A percentile compares a stretch with the other conserved stretches of the same genome.
These are phyloP conservation scores for Trichoderma asperelloides DNA, from an alignment of 495 filamentous ascomycete genomes.

Conservation along the genomic window DNA sequence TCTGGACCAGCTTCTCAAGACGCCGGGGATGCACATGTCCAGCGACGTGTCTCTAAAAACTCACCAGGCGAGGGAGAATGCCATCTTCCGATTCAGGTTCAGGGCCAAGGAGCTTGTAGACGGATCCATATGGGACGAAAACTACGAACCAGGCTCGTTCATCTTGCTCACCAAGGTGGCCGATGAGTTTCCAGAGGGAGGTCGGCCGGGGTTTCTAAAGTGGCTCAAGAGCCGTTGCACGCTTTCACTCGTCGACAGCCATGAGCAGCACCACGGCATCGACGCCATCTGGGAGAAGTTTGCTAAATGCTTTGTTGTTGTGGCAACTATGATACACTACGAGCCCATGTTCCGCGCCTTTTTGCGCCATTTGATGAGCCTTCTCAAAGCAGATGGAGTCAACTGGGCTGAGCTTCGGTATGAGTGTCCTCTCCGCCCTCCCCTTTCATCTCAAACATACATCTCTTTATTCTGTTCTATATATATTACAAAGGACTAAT, in stretches of 20 bases:
- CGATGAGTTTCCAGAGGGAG: constrained; percentile 60
- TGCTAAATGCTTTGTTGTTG: constrained; percentile 54
- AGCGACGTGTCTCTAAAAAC: constrained; percentile 42
- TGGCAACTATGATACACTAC: constrained; percentile 70
- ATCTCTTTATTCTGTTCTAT: neutral
- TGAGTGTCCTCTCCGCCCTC: constrained; percentile 10
- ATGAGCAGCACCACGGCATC: constrained; percentile 72
- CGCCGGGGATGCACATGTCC: constrained; percentile 64
- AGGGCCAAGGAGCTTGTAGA: constrained; percentile 20
- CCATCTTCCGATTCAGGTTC: constrained; percentile 48
- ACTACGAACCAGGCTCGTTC: constrained; percentile 47
- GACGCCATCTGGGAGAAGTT: constrained; percentile 78
- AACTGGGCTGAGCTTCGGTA: constrained; percentile 65
- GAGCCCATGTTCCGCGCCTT: constrained; percentile 83
- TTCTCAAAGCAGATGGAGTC: constrained; percentile 68
- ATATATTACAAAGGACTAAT: neutral
- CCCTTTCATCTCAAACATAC: neutral
- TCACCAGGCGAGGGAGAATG: constrained; percentile 35
- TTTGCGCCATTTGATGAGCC: constrained; percentile 54
- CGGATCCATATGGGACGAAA: constrained; percentile 49
- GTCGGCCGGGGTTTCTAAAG: constrained; percentile 57
- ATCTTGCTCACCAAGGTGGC: constrained; percentile 58
- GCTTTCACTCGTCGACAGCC: constrained; percentile 58
- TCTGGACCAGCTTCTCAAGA: constrained; percentile 58
- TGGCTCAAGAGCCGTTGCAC: constrained; percentile 73